Evolutionary conservation across 164 flowering plant genomes (phyloP).

Genomic region (Vitis amurensis): DNA sequence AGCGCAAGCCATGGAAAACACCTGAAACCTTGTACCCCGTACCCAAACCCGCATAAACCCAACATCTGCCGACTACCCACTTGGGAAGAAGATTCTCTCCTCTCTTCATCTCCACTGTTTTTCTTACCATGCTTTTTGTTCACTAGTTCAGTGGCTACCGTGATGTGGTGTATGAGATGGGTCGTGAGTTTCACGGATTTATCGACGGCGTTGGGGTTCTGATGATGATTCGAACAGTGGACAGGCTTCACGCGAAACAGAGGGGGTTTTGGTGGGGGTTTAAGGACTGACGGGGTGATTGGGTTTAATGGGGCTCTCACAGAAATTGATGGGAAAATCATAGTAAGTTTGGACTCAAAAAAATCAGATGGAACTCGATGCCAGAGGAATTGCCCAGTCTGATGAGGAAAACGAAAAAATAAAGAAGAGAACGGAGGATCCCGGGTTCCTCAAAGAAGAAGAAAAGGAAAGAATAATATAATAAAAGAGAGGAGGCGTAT

Average conservation of each 20-base stretch:
- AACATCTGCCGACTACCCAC: conserved; percentile 47
- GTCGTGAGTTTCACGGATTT: conserved; percentile 21
- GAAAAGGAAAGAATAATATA: background rate
- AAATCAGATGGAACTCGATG: background rate
- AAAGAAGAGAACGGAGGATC: background rate
- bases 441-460: background rate
- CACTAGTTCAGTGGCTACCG: conserved; percentile 14
- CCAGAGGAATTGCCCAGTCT: background rate
- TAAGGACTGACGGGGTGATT: conserved; percentile 5
- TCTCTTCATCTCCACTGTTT: conserved; percentile 16
- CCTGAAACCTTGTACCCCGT: conserved; percentile 94
- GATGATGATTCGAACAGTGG: conserved; percentile 16
- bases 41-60: conserved; percentile 79
- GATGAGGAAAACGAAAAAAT: background rate
- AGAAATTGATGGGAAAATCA: conserved; percentile 16
- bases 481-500: background rate
- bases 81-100: conserved; percentile 10
- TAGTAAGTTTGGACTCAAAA: background rate
- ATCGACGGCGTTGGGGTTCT: conserved; percentile 18
- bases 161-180: conserved; percentile 21
- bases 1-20: conserved; percentile 94
- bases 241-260: conserved; percentile 1
- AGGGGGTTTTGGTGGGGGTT: background rate
- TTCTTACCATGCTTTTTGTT: conserved; percentile 9
- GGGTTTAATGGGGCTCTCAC: conserved; percentile 1